A percentile compares a stretch with the other conserved stretches of the same genome.
Evolutionary conservation across 352 stramenopile genomes (phyloP).

Genomic region (Pythium periplocum): DNA sequence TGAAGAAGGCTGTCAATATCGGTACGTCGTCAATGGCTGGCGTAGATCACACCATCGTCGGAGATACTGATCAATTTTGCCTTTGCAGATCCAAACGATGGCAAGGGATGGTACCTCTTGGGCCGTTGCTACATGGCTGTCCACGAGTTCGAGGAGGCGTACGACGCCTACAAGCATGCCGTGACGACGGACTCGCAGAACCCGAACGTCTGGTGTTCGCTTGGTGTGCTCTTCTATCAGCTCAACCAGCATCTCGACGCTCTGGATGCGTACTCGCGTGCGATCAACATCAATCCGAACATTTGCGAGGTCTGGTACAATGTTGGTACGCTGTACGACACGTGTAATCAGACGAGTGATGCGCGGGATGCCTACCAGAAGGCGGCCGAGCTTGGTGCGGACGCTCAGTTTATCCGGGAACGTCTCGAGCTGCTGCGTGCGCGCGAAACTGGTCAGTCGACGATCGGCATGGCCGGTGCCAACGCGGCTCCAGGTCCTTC

Average conservation of each 20-base stretch:
- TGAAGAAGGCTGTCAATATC: conserved; percentile 79
- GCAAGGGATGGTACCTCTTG: conserved; percentile 88
- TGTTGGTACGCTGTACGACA: conserved; percentile 87
- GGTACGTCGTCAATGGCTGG: conserved; percentile 6
- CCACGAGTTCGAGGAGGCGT: conserved; percentile 87
- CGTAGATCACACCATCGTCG: too few species aligned
- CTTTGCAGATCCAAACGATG: conserved; percentile 60
- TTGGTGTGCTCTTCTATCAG: conserved; percentile 90
- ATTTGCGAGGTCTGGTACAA: conserved; percentile 92
- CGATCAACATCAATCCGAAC: conserved; percentile 90
- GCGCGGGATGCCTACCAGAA: conserved; percentile 87
- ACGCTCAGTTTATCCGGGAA: conserved; percentile 82
- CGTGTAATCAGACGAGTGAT: conserved; percentile 88
- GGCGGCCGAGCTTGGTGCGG: conserved; percentile 75
- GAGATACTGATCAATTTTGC: too few species aligned
- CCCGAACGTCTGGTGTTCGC: conserved; percentile 88
- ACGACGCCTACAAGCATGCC: conserved; percentile 87
- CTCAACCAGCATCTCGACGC: conserved; percentile 86
- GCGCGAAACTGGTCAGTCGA: conserved; percentile 74
- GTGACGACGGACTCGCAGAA: conserved; percentile 88
- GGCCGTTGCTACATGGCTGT: conserved; percentile 90
- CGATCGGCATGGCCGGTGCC: conserved; percentile 75
- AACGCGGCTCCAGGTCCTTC: conserved; percentile 76
- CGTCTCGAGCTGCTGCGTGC: conserved; percentile 72
- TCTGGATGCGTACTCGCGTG: conserved; percentile 83